Evolutionary conservation across 176 grass and related monocot genomes (phyloP).

Genomic region (Carex kokanica): DNA sequence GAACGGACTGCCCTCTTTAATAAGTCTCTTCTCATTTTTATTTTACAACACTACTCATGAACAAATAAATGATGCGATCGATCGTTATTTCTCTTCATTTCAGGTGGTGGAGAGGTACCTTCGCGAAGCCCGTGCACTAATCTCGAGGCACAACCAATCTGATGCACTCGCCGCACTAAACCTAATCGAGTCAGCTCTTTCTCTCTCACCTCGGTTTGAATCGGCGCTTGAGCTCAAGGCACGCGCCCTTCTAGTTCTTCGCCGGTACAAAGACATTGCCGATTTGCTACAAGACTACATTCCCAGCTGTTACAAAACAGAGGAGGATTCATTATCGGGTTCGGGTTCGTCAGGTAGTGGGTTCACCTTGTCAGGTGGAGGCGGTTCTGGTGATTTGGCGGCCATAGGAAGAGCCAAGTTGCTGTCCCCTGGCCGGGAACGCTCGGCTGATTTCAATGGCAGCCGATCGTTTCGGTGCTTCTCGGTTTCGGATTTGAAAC

Average conservation of each 20-base stretch:
- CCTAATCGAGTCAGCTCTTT: slow-evolving; percentile 69
- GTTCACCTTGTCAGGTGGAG: slow-evolving; percentile 23
- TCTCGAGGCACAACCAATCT: slow-evolving; percentile 40
- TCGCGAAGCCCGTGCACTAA: slow-evolving; percentile 58
- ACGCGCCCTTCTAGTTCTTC: slow-evolving; percentile 66
- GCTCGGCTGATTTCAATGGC: slow-evolving; percentile 38
- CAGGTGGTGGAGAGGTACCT: slow-evolving; percentile 88
- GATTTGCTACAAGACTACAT: slow-evolving; percentile 98
- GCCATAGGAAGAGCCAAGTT: slow-evolving; percentile 55
- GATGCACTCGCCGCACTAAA: slow-evolving; percentile 60
- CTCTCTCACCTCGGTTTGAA: slow-evolving; percentile 68
- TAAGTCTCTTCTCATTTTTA: background rate
- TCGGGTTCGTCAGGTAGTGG: slow-evolving; percentile 31
- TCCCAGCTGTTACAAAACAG: slow-evolving; percentile 66
- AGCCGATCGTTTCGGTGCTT: slow-evolving; percentile 68
- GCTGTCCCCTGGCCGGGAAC: slow-evolving; percentile 63
- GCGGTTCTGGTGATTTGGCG: slow-evolving; percentile 56
- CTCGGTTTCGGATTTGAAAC: slow-evolving; percentile 77
- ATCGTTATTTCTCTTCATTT: background rate
- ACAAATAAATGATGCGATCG: slow-evolving; percentile 32
- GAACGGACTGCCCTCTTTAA: slow-evolving; percentile 1
- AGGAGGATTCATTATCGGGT: slow-evolving; percentile 35
- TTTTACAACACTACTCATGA: background rate
- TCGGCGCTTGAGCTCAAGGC: slow-evolving; percentile 71
- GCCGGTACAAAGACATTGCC: slow-evolving; percentile 74